These are phyloP conservation scores for Cinnamomum chago DNA, from an alignment of 164 flowering plant genomes.

Conservation along the genomic window DNA sequence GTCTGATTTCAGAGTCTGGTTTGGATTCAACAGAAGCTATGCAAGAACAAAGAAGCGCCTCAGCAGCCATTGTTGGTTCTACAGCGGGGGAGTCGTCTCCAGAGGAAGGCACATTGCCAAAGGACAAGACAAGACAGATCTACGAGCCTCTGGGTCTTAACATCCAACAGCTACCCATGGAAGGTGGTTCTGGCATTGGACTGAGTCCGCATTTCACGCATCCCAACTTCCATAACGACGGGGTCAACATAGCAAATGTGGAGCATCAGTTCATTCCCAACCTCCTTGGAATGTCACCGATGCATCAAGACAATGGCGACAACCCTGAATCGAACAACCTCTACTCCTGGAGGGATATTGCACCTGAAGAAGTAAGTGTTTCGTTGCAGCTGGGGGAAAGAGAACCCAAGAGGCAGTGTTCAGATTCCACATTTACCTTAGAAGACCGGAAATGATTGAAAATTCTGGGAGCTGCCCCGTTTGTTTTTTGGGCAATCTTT, in stretches of 20 bases:
- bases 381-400: constrained; percentile 80
- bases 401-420: too few relatives aligned
- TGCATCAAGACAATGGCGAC: constrained; percentile 28
- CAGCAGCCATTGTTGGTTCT: constrained; percentile 57
- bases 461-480: neutral
- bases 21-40: constrained; percentile 50
- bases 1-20: neutral
- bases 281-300: constrained; percentile 29
- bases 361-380: constrained; percentile 50
- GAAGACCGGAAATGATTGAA: constrained; percentile 31
- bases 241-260: constrained; percentile 38
- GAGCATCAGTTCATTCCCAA: constrained; percentile 85
- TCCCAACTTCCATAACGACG: constrained; percentile 39
- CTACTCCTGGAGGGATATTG: constrained; percentile 46
- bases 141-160: constrained; percentile 59
- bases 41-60: constrained; percentile 74
- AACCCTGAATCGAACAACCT: constrained; percentile 37
- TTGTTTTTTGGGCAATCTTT: neutral
- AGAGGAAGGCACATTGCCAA: constrained; percentile 32
- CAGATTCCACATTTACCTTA: constrained; percentile 26
- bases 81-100: constrained; percentile 83
- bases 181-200: constrained; percentile 36
- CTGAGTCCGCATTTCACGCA: constrained; percentile 27
- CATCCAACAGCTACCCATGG: constrained; percentile 44
- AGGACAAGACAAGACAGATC: constrained; percentile 45